Evolutionary conservation across 2,329 filamentous ascomycete genomes (phyloP), one percentile per base, ranked within the genome.

Genomic region (Pseudopithomyces maydicus): DNA sequence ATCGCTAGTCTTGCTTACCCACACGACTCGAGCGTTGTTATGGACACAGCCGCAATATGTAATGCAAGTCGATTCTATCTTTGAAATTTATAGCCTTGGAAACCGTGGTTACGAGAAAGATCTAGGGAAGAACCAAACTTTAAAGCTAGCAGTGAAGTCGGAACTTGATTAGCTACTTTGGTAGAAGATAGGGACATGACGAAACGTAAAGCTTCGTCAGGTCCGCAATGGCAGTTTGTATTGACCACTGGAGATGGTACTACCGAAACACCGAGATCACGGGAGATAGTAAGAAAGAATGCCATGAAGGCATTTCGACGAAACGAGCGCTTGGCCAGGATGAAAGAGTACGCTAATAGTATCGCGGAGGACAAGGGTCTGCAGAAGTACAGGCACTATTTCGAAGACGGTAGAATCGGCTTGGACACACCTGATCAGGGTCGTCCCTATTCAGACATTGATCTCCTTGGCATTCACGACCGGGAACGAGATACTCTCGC

Each of bases 231-330:
- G 22, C 44, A 29, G 26, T 29, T 47, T 17, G 26, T 47, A 12
- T 19, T 23, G 14, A 29, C 22, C 4, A 29, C 19, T 10, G 22
- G 6, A 7, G 22, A 38, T 38, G 29, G 47, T 3, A 50, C 8
- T 29, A 29, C 26, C 26, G 12, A 23, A 3, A 19, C 29, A 50
- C 22, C 14, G 2, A 38, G 33, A 50, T 15, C 47, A 38, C 26
- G 32, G 19, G 19, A 36, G 38, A 19, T 22, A 15, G 22, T 50
- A 35, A 29, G 47, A 3, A 7, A 36, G 22, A 50, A 50, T 23
- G 47, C 47, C 8, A 50, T 50, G 47, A 29, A 35, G n/a, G 19
- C 32, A 7, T 50, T 50, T 22, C 45, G 45, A n/a, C n/a, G 35
- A 23, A 22, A 35, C 47, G 47, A 50, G 19, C 47, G 47, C 6